A percentile compares a stretch with the other conserved stretches of the same genome.
These are phyloP conservation scores for Talaromyces ruber DNA, from an alignment of 495 filamentous ascomycete species.

Conservation along the genomic window DNA sequence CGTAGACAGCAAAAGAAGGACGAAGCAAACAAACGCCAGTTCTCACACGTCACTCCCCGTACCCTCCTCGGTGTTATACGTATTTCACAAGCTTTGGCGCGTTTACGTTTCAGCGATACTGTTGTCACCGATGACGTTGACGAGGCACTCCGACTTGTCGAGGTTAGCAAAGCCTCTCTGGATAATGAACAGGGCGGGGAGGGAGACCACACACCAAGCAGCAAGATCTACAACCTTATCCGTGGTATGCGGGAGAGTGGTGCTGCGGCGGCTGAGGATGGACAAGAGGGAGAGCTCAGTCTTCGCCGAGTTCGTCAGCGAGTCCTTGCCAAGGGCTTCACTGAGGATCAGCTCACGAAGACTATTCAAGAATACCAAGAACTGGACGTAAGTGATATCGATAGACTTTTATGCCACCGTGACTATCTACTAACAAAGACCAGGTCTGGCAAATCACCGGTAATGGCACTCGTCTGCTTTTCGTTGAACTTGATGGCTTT, in stretches of 20 bases:
- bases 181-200: slow-evolving; percentile 53
- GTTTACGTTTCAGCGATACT: slow-evolving; percentile 72
- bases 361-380: slow-evolving; percentile 85
- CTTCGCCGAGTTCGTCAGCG: slow-evolving; percentile 79
- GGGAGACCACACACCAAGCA: slow-evolving; percentile 69
- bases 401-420: not conserved
- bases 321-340: slow-evolving; percentile 93
- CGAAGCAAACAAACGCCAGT: slow-evolving; percentile 79
- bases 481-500: slow-evolving; percentile 54
- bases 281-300: slow-evolving; percentile 67
- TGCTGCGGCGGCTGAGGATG: slow-evolving; percentile 64
- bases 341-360: slow-evolving; percentile 78
- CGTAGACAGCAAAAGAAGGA: slow-evolving; percentile 81
- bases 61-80: slow-evolving; percentile 88
- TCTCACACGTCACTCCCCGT: slow-evolving; percentile 86
- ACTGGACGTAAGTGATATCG: slow-evolving; percentile 65
- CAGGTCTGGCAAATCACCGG: slow-evolving; percentile 94
- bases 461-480: slow-evolving; percentile 78
- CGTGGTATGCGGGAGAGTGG: slow-evolving; percentile 75
- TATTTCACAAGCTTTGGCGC: slow-evolving; percentile 90
- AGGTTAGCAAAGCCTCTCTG: slow-evolving; percentile 84
- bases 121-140: slow-evolving; percentile 92
- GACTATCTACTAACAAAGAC: slow-evolving; percentile 20
- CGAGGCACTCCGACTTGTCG: slow-evolving; percentile 82
- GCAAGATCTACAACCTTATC: slow-evolving; percentile 90